These are phyloP conservation scores for Fennellomyces sp. DNA, from an alignment of 371 early-diverging fungal genomes.

Conservation along the genomic window DNA sequence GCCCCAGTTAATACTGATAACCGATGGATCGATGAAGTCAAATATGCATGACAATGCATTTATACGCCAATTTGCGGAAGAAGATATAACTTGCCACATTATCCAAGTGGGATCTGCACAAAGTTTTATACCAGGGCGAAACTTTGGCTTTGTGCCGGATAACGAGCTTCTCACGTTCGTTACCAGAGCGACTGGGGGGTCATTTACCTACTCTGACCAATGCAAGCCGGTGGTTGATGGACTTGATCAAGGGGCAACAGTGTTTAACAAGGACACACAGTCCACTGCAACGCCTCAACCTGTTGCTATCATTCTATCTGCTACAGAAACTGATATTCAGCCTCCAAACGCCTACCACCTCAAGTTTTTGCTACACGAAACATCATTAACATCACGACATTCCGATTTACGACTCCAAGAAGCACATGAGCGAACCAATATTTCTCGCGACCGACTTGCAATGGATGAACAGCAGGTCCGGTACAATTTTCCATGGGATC, in stretches of 20 bases:
- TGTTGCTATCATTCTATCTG: background rate
- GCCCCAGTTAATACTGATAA: constrained; percentile 78
- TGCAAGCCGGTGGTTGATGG: constrained; percentile 33
- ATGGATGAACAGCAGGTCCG: constrained; percentile 1
- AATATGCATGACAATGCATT: constrained; percentile 59
- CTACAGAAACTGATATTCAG: constrained; percentile 3
- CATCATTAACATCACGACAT: constrained; percentile 19
- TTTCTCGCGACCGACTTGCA: background rate
- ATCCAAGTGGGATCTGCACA: constrained; percentile 85
- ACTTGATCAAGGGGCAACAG: too few relatives aligned
- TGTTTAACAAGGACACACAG: too few relatives aligned
- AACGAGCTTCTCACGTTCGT: constrained; percentile 85
- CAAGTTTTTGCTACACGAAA: constrained; percentile 36
- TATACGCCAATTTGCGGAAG: constrained; percentile 63
- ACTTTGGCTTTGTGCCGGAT: constrained; percentile 90
- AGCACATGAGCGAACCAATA: constrained; percentile 11
- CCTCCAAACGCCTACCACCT: constrained; percentile 36
- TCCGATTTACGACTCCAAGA: constrained; percentile 1
- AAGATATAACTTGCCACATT: constrained; percentile 77
- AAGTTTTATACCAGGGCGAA: constrained; percentile 76
- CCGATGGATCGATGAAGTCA: constrained; percentile 86
- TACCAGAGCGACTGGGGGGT: constrained; percentile 80
- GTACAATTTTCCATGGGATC: constrained; percentile 88
- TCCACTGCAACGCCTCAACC: too few relatives aligned
- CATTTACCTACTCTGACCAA: constrained; percentile 79